phyloP scores from a whole-genome alignment of 2,329 filamentous ascomycete genomes.

The Xylaria sp. region DNA sequence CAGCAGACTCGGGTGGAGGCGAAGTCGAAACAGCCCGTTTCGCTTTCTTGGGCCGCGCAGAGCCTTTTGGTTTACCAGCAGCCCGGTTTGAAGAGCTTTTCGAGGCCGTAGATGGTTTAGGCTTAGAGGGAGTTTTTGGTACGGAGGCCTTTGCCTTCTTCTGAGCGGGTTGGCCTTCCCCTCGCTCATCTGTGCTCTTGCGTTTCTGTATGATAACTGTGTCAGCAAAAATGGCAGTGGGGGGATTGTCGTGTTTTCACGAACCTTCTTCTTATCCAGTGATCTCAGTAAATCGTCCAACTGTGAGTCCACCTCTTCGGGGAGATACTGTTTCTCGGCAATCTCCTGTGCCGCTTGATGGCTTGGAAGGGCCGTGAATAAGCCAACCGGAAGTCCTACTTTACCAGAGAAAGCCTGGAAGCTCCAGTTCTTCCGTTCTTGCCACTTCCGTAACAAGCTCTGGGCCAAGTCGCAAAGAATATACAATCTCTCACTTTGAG shows the following conservation, averaged over 20 bases:
- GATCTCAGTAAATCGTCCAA: constrained; percentile 63
- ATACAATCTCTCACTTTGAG: constrained; percentile 70
- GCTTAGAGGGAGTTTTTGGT: constrained; percentile 32
- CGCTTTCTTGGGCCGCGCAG: constrained; percentile 28
- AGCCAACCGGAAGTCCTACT: constrained; percentile 69
- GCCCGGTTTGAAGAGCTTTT: constrained; percentile 28
- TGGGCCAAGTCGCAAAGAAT: constrained; percentile 83
- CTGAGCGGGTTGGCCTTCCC: constrained; percentile 40
- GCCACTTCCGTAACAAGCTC: constrained; percentile 74
- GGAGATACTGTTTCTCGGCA: constrained; percentile 77
- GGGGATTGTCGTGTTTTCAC: constrained; percentile 14
- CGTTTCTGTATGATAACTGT: constrained; percentile 45
- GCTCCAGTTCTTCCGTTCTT: constrained; percentile 78
- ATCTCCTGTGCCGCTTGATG: constrained; percentile 79
- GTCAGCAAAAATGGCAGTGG: constrained; percentile 15
- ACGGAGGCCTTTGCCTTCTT: constrained; percentile 36
- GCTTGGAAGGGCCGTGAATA: constrained; percentile 70
- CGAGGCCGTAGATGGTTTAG: constrained; percentile 32
- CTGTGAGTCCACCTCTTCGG: constrained; percentile 67
- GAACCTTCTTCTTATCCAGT: constrained; percentile 68
- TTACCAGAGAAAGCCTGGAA: constrained; percentile 80
- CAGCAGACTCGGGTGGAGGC: constrained; percentile 34
- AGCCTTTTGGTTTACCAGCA: constrained; percentile 25
- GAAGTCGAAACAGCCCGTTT: constrained; percentile 26
- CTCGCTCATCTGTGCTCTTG: constrained; percentile 48